phyloP scores from a whole-genome alignment of 371 early-diverging fungal species.

The Haplosporangium sp. region DNA sequence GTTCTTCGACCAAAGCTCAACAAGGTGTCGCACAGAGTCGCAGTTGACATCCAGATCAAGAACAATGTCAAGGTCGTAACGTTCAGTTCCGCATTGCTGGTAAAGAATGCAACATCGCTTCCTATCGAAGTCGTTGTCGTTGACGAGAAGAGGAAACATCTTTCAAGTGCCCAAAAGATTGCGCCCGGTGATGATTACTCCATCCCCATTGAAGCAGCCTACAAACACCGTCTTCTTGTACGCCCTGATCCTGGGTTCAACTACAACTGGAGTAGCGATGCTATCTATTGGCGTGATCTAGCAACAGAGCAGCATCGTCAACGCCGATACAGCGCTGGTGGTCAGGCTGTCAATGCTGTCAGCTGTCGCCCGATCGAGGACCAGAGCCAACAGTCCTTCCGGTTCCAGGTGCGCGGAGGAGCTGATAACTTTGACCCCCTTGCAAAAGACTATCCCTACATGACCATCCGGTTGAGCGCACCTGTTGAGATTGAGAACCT shows the following conservation, averaged over 20 bases:
- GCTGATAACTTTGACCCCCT: constrained; percentile 64
- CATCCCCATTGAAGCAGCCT: constrained; percentile 88
- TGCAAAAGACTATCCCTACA: constrained; percentile 81
- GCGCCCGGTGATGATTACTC: constrained; percentile 86
- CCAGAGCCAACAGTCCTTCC: constrained; percentile 70
- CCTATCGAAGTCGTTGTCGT: constrained; percentile 86
- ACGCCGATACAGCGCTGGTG: constrained; percentile 28
- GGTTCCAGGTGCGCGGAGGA: constrained; percentile 75
- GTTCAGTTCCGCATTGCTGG: constrained; percentile 85
- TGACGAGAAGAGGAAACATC: constrained; percentile 69
- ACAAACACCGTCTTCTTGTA: constrained; percentile 79
- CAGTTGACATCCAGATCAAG: constrained; percentile 86
- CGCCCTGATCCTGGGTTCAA: constrained; percentile 90
- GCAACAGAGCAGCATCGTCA: constrained; percentile 36
- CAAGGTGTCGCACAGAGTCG: constrained; percentile 83
- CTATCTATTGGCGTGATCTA: constrained; percentile 74
- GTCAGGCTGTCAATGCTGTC: constrained; percentile 54
- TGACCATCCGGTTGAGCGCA: constrained; percentile 86
- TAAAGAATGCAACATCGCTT: constrained; percentile 84
- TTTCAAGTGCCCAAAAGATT: constrained; percentile 58
- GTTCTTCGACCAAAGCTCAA: constrained; percentile 83
- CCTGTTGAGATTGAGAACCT: constrained; percentile 97
- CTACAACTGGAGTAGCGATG: constrained; percentile 79
- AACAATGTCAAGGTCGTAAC: constrained; percentile 93
- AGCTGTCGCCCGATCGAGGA: constrained; percentile 64